Conservation (phyloP, 345 rosid species). For the Turnera subulata region DNA sequence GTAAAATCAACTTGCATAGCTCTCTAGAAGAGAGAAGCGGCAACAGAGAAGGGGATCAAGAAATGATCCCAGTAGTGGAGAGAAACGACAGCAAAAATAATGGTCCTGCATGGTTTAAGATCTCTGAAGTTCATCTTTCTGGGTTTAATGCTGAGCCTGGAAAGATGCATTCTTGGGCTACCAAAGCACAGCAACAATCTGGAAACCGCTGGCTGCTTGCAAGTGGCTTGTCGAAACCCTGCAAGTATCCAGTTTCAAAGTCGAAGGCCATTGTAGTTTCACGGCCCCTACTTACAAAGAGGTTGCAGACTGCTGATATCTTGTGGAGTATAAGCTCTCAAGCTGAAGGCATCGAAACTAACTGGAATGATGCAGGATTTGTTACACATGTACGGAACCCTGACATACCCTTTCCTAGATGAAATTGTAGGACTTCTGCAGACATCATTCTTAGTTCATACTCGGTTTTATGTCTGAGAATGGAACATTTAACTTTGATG, state of each 20-base stretch:
- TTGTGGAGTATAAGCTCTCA: slow-evolving; percentile 67
- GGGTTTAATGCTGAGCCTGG: slow-evolving; percentile 49
- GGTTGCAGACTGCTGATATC: slow-evolving; percentile 19
- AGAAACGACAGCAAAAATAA: slow-evolving; percentile 2
- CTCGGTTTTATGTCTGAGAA: not conserved
- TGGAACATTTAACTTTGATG: not conserved
- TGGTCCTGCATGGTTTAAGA: slow-evolving; percentile 33
- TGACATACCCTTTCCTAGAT: slow-evolving; percentile 36
- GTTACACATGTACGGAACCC: slow-evolving; percentile 48
- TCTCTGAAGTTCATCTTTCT: slow-evolving; percentile 47
- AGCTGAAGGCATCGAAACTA: slow-evolving; percentile 19
- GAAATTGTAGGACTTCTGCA: slow-evolving; percentile 17
- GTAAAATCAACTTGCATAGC: slow-evolving; percentile 13
- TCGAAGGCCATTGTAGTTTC: slow-evolving; percentile 42
- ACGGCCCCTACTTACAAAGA: slow-evolving; percentile 20
- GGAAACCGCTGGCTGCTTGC: slow-evolving; percentile 67
- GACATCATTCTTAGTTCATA: not conserved
- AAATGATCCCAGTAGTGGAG: slow-evolving; percentile 7
- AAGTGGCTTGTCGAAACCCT: slow-evolving; percentile 44
- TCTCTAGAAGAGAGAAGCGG: slow-evolving; percentile 16
- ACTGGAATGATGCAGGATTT: slow-evolving; percentile 25
- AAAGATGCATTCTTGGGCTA: slow-evolving; percentile 42
- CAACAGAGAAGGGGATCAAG: slow-evolving; percentile 13
- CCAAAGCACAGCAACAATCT: slow-evolving; percentile 45
- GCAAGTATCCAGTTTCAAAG: slow-evolving; percentile 29